Base-by-base conservation (phyloP, 768 basidiomycete genomes). In the Boletus sp. region DNA sequence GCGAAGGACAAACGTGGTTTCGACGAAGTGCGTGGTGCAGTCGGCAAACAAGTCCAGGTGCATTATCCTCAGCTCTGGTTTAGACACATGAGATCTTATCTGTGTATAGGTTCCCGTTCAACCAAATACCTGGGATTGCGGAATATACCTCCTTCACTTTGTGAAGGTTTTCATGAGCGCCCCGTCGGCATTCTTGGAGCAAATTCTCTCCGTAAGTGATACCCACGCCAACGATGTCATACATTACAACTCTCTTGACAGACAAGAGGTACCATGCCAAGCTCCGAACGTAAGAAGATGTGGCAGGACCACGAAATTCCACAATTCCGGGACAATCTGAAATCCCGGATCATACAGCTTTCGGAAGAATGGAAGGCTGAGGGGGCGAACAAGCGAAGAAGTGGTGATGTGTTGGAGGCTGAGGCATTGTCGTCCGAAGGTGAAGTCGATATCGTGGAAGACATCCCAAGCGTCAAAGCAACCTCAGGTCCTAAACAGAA, bases 71-170 rank as follows among this genome's bases (percentile, higher is more conserved):
- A 29, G 39, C 47, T 37, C 17, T 24, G 57, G 36, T 45, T 14
- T 28, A 46, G n/a, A 46, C 2, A 33, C 15, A 46, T 30, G 24
- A 20, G 42, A 37, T 45, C 35, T 55, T 20, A 69, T 32, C 8
- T 24, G 15, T 32, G 37, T 41, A 5, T 61, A 96, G 92, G 92
- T 94, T 4, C 96, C 96, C 4, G 76, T 77, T 24, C 97, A 99
- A 67, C 84, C 85, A 15, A 98, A 98, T 67, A 91, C 78, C 60
- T 91, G 87, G 66, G 95, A 98, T 70, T 99, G 97, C 63, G 97
- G 97, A 7, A 69, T 97, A 30, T 99, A 92, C 70, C 78, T 98
- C 12, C 76, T 98, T 11, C 94, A 98, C 66, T 92, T 92, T 50
- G 89, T 87, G 8, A 77, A 85, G 63, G 83, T 82, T 0, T 91